Percentiles rank a stretch among this genome's conserved stretches.
These are phyloP conservation scores for Tilletiopsis washingtonensis DNA, from an alignment of 1,284 basidiomycete species.

Conservation along the genomic window DNA sequence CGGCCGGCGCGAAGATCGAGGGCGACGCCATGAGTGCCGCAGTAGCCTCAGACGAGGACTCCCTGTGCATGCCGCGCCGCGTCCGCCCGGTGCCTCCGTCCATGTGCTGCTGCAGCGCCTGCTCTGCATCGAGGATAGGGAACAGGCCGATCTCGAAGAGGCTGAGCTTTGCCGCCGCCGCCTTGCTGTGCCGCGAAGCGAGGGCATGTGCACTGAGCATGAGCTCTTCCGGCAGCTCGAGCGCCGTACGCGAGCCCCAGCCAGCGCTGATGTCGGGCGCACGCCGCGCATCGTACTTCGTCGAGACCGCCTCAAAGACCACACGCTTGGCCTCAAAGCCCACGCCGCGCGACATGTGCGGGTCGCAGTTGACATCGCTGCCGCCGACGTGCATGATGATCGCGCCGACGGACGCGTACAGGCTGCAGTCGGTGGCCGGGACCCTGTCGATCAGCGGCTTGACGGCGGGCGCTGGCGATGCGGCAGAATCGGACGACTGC, in stretches of 20 bases:
- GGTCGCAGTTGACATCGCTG: slow-evolving; percentile 21
- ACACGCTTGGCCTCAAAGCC: slow-evolving; percentile 29
- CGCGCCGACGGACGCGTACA: slow-evolving; percentile 31
- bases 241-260: slow-evolving; percentile 26
- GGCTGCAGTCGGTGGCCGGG: slow-evolving; percentile 14
- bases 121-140: slow-evolving; percentile 44
- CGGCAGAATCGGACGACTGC: too few relatives aligned
- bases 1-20: slow-evolving; percentile 28
- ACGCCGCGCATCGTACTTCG: slow-evolving; percentile 1
- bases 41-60: too few relatives aligned
- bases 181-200: slow-evolving; percentile 19
- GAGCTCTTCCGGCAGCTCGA: slow-evolving; percentile 34
- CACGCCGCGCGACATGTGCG: slow-evolving; percentile 27
- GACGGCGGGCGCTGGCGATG: neutral
- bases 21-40: slow-evolving; percentile 12
- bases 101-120: slow-evolving; percentile 29
- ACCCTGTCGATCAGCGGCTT: slow-evolving; percentile 23
- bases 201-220: slow-evolving; percentile 19
- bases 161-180: slow-evolving; percentile 17
- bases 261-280: slow-evolving; percentile 10
- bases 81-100: slow-evolving; percentile 8
- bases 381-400: slow-evolving; percentile 29
- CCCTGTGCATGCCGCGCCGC: neutral
- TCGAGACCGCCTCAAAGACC: slow-evolving; percentile 15
- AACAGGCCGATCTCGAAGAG: slow-evolving; percentile 41